These are phyloP conservation scores for Rossbeevera mucosa DNA, from an alignment of 768 basidiomycete genomes.

Conservation along the genomic window DNA sequence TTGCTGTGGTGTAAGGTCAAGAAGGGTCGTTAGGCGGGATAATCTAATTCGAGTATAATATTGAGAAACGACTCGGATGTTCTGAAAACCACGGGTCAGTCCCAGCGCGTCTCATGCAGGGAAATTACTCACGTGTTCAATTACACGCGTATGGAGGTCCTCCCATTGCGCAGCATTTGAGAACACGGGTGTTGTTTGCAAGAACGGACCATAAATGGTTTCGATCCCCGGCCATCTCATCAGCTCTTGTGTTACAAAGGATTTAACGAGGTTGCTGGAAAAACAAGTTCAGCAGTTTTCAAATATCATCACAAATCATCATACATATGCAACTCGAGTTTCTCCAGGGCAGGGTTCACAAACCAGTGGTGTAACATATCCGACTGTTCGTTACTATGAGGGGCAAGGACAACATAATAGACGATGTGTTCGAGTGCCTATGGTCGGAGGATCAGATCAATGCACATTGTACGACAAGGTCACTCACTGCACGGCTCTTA, in stretches of 20 bases:
- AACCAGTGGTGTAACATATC: slow-evolving; percentile 92
- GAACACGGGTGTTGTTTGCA: slow-evolving; percentile 81
- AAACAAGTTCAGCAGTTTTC: slow-evolving; percentile 9
- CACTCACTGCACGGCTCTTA: slow-evolving; percentile 65
- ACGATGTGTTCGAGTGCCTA: slow-evolving; percentile 93
- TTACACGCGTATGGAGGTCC: slow-evolving; percentile 90
- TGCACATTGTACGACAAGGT: background rate
- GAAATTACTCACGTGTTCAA: slow-evolving; percentile 78
- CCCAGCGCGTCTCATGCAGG: background rate
- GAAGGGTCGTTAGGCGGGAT: slow-evolving; percentile 72
- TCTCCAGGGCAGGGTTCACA: slow-evolving; percentile 70
- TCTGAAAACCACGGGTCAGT: slow-evolving; percentile 49
- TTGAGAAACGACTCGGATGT: slow-evolving; percentile 88
- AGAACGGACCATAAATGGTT: slow-evolving; percentile 76
- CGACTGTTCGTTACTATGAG: slow-evolving; percentile 95
- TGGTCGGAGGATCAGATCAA: slow-evolving; percentile 3
- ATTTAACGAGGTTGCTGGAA: slow-evolving; percentile 84
- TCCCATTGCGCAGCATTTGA: slow-evolving; percentile 80
- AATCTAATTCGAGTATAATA: slow-evolving; percentile 96
- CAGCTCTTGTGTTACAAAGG: slow-evolving; percentile 86
- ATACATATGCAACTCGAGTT: slow-evolving; percentile 84
- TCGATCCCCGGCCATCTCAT: slow-evolving; percentile 98
- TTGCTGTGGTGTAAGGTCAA: slow-evolving; percentile 76
- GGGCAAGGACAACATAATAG: slow-evolving; percentile 89
- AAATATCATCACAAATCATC: slow-evolving; percentile 12